These are phyloP conservation scores for Pichia pseudocactophila DNA, from an alignment of 805 yeast species.

Conservation along the genomic window DNA sequence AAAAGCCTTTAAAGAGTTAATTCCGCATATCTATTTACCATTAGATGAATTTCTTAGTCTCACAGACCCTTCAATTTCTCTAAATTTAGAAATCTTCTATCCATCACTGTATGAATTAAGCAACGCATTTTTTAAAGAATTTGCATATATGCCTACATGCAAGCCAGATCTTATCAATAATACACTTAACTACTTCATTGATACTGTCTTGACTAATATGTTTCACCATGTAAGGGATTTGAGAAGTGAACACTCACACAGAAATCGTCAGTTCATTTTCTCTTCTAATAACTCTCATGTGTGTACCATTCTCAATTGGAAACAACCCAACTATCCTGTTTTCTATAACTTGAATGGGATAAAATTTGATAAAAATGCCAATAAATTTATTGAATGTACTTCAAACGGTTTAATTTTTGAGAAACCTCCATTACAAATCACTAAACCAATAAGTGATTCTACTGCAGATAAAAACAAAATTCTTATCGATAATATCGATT, in stretches of 20 bases:
- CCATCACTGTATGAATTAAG: slow-evolving; percentile 46
- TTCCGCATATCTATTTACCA: slow-evolving; percentile 45
- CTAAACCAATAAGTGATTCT: neutral
- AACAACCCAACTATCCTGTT: slow-evolving; percentile 96
- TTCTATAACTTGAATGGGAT: slow-evolving; percentile 75
- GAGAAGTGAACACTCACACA: slow-evolving; percentile 22
- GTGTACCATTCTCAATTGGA: slow-evolving; percentile 95
- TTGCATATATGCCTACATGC: slow-evolving; percentile 16
- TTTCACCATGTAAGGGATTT: slow-evolving; percentile 66
- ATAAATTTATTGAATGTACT: slow-evolving; percentile 30
- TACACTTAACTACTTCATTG: slow-evolving; percentile 65
- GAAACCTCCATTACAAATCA: too few species aligned
- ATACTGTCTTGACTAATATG: slow-evolving; percentile 56
- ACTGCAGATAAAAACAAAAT: slow-evolving; percentile 12
- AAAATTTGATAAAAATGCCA: slow-evolving; percentile 24
- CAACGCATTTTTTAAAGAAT: slow-evolving; percentile 21
- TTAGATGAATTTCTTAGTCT: slow-evolving; percentile 48
- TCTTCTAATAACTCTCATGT: slow-evolving; percentile 80
- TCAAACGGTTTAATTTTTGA: slow-evolving; percentile 31
- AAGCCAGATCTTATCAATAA: slow-evolving; percentile 9
- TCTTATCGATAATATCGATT: slow-evolving; percentile 29
- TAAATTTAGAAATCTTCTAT: slow-evolving; percentile 67
- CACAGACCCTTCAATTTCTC: slow-evolving; percentile 51
- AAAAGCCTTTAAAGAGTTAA: slow-evolving; percentile 20
- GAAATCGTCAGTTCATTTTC: slow-evolving; percentile 65